Evolutionary conservation across 2,329 filamentous ascomycete species (phyloP).

Genomic region (Hypoxylon sp.): DNA sequence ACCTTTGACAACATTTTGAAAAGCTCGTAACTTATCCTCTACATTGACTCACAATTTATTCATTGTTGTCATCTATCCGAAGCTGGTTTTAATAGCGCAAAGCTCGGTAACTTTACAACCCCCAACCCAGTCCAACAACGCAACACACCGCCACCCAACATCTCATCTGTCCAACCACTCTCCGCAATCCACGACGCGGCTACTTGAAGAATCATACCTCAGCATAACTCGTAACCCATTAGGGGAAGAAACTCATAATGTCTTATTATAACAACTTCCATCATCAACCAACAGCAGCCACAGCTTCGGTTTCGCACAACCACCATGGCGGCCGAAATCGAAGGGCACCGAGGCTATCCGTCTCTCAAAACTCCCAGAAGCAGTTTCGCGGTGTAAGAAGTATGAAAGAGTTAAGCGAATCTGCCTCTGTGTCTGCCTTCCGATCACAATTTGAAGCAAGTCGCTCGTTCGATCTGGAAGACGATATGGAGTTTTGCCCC

Average conservation of each 20-base stretch:
- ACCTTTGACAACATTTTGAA: conserved; percentile 26
- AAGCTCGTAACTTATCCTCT: conserved; percentile 24
- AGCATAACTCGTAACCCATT: conserved; percentile 22
- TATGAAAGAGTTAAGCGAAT: conserved; percentile 88
- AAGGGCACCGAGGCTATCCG: conserved; percentile 83
- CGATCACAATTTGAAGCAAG: conserved; percentile 91
- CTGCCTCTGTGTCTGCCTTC: conserved; percentile 82
- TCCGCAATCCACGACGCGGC: conserved; percentile 43
- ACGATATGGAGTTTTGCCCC: conserved; percentile 96
- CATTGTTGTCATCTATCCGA: conserved; percentile 40
- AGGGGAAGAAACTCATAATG: conserved; percentile 62
- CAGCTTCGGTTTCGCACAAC: conserved; percentile 75
- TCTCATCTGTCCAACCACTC: conserved; percentile 45
- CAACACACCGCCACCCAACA: conserved; percentile 48
- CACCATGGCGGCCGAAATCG: conserved; percentile 89
- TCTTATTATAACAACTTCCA: conserved; percentile 75
- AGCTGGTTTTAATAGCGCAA: conserved; percentile 46
- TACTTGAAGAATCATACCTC: conserved; percentile 37
- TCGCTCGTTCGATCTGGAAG: conserved; percentile 94
- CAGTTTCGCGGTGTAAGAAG: conserved; percentile 88
- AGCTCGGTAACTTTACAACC: conserved; percentile 42
- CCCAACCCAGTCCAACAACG: conserved; percentile 38
- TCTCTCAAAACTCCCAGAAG: conserved; percentile 86
- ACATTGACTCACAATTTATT: conserved; percentile 27
- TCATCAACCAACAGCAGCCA: conserved; percentile 70